phyloP scores from a whole-genome alignment of 2,329 filamentous ascomycete species.

The Aspergillus sp. region DNA sequence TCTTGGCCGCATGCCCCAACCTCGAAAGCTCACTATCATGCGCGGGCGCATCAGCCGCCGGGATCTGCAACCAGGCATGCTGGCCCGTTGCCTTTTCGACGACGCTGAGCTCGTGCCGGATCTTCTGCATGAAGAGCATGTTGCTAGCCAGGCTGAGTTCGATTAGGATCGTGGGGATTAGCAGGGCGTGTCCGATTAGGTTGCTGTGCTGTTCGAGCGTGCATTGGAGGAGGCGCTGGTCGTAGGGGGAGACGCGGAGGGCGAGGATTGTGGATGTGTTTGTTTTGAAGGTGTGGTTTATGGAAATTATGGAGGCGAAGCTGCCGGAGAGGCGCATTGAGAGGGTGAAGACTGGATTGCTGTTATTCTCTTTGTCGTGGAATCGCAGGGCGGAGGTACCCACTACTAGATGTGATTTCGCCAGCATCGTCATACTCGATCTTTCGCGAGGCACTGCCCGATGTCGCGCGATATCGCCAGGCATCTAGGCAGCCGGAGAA shows the following conservation, averaged over 20 bases:
- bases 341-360: neutral
- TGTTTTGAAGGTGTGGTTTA: neutral
- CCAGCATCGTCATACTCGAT: conserved; percentile 1
- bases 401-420: neutral
- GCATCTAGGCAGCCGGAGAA: neutral
- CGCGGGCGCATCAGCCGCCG: conserved; percentile 8
- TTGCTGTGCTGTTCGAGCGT: neutral
- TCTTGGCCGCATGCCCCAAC: conserved; percentile 8
- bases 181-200: conserved; percentile 7
- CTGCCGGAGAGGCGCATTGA: conserved; percentile 11
- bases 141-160: conserved; percentile 7
- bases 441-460: neutral
- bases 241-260: conserved; percentile 9
- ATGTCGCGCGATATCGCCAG: conserved; percentile 8
- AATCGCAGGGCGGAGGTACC: neutral
- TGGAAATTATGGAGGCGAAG: conserved; percentile 8
- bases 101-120: conserved; percentile 12
- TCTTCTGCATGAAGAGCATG: conserved; percentile 13
- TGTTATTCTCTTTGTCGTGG: no score
- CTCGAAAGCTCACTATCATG: conserved; percentile 15
- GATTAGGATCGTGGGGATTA: neutral
- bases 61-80: conserved; percentile 16
- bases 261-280: neutral
- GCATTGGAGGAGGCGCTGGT: conserved; percentile 1
- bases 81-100: conserved; percentile 16